Base-by-base conservation (phyloP, 2,329 filamentous ascomycete species). In the Aspergillus ochraceoroseus region DNA sequence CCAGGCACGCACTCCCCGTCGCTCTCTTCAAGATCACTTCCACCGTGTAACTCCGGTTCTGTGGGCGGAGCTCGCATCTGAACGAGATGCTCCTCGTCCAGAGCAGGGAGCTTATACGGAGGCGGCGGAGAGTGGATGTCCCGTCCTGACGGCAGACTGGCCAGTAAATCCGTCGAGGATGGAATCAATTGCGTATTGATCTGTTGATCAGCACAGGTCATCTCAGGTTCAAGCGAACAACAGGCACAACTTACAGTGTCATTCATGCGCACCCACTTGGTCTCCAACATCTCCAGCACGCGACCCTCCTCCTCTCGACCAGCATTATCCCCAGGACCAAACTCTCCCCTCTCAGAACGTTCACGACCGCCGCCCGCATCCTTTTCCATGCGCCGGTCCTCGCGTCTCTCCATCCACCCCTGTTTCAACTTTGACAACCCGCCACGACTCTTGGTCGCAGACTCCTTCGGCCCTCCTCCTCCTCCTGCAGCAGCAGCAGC, bases 261-360 rank as follows among this genome's bases (percentile, higher is more conserved):
- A 58, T 98, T 98, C 65, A 88, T 80, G 67, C 88, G 92, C 47
- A 79, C 80, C 90, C 92, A 95, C 62, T 95, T 95, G 25, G 73
- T 75, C 54, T 94, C 79, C 22, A 98, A 69, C 80, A 92, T 87
- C 54, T 92, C 85, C 36, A 95, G 73, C 2, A 96, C 83, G 40
- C 88, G 75, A 2, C 75, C 80, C 66, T 98, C 92, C 62, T 96
- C 92, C 12, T 87, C 67, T 54, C 78, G 82, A 1, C 92, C 90
- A 0, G 83, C 90, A 65, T 95, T 89, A 31, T 82, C 72, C 0
- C 89, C 89, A 17, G 62, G 53, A 20, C 63, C 58, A 14, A 68
- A 48, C 28, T 58, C 56, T 3, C 57, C 58, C 32, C 57, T 60
- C 22, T 55, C 52, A 12, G 50, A 48, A 27, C 57, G 49, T 26